Base-by-base conservation (phyloP, 2,329 filamentous ascomycete genomes). In the Colletotrichum viniferum region DNA sequence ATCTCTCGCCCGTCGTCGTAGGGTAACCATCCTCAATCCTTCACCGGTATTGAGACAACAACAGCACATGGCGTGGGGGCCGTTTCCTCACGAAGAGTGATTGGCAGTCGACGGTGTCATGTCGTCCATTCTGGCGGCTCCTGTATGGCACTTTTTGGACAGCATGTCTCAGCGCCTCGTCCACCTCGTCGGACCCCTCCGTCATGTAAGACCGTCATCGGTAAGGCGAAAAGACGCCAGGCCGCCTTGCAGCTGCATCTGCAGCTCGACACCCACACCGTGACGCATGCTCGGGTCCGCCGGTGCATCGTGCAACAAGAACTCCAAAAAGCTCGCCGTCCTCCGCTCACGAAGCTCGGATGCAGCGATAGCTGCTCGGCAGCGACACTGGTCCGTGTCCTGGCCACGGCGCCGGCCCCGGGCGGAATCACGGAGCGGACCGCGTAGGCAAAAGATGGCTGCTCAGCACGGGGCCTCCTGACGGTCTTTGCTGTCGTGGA, bases 401-500 rank as follows among this genome's bases (percentile, higher is more conserved):
- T 62, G 70, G 32, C 18, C 38, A 71, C 68, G 21, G 63, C 63
- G 48, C 69, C 73, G 73, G 69, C 62, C 34, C 73, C 63, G 73
- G 63, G 30, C 56, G 69, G 69, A 32, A 48, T 64, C 43, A 34
- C 73, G 73, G 73, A 63, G 69, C 73, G 73, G 73, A 61, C 73
- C 73, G 69, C 73, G 30, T 16, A 28, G 43, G 48, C 34, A 52
- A 48, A 30, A 66, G 62, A 63, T 21, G 21, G 28, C 56, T 48
- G 36, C 28, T 36, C 58, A 73, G 70, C 69, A 68, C 63, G 61
- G 63, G 69, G 58, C 73, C 73, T 64, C 63, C 34, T 63, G 28
- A 75, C 71, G 73, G 73, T 48, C 73, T 75, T 36, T 75, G 73
- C 73, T 70, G 63, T 48, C 73, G 73, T 69, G 43, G 69, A 74